Evolutionary conservation across 768 basidiomycete genomes (phyloP).

Genomic region (Ramaria rubella): DNA sequence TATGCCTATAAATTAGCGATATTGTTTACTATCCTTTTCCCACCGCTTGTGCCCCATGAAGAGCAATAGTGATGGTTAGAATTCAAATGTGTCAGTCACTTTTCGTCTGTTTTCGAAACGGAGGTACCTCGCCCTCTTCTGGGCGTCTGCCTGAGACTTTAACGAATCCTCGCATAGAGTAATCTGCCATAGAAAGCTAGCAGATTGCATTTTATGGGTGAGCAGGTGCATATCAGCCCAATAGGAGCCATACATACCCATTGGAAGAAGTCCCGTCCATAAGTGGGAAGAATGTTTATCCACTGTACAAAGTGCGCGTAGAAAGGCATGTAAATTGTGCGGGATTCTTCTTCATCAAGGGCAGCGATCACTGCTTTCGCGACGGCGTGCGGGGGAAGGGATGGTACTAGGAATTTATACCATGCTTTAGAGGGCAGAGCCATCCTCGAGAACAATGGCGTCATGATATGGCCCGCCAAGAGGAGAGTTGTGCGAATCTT

Average conservation of each 20-base stretch:
- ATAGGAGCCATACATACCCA: constrained; percentile 43
- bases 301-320: constrained; percentile 55
- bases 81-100: not conserved
- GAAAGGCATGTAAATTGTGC: constrained; percentile 65
- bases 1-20: too few species aligned
- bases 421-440: constrained; percentile 42
- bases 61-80: not conserved
- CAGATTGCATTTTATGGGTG: not conserved
- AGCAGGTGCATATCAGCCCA: not conserved
- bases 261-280: constrained; percentile 64
- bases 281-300: constrained; percentile 59
- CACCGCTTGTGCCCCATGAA: not conserved
- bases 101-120: not conserved
- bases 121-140: constrained; percentile 39
- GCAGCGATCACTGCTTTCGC: constrained; percentile 79
- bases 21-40: too few species aligned
- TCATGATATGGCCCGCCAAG: constrained; percentile 72
- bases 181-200: constrained; percentile 64
- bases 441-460: constrained; percentile 66
- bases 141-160: constrained; percentile 55
- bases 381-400: constrained; percentile 62
- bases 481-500: constrained; percentile 84
- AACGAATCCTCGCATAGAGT: constrained; percentile 59
- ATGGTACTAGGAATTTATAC: constrained; percentile 72
- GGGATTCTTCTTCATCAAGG: constrained; percentile 73